Evolutionary conservation across 2,329 filamentous ascomycete genomes (phyloP).

Genomic region (Colletotrichum sp.): DNA sequence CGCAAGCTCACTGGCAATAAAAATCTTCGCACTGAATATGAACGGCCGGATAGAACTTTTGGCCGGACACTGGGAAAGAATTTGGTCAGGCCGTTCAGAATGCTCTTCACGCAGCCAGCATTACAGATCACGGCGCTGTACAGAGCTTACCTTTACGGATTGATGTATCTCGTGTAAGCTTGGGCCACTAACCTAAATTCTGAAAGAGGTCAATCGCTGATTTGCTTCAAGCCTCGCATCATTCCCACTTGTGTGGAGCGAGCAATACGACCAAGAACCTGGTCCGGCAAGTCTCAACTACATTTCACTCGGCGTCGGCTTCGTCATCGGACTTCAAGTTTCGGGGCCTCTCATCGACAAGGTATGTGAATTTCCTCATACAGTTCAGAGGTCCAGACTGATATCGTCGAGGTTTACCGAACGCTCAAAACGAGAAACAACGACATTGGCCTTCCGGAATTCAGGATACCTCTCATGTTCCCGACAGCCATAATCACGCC

Average conservation of each 20-base stretch:
- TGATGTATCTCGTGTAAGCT: constrained; percentile 54
- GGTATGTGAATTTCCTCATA: constrained; percentile 18
- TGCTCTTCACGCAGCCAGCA: constrained; percentile 55
- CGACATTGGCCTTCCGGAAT: constrained; percentile 35
- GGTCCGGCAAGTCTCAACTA: constrained; percentile 56
- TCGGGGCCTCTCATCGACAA: constrained; percentile 46
- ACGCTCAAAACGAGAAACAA: constrained; percentile 28
- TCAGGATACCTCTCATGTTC: constrained; percentile 38
- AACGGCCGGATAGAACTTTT: constrained; percentile 29
- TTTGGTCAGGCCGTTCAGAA: constrained; percentile 50
- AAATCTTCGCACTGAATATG: constrained; percentile 30
- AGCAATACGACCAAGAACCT: constrained; percentile 50
- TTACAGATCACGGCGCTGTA: constrained; percentile 54
- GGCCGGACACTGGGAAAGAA: constrained; percentile 29
- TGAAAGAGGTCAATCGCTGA: neutral
- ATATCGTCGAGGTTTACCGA: constrained; percentile 27
- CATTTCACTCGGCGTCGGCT: constrained; percentile 55
- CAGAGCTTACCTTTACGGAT: constrained; percentile 55
- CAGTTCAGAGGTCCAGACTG: neutral
- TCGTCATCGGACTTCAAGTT: constrained; percentile 59
- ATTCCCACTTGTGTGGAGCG: constrained; percentile 53
- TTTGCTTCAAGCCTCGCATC: constrained; percentile 46
- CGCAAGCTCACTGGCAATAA: constrained; percentile 32
- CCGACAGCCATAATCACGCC: constrained; percentile 46
- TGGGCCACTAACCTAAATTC: rapidly evolving